A percentile compares a stretch with the other conserved stretches of the same genome.
Conservation (phyloP, 306 rosid genomes). For the Prinsepia uniflora region DNA sequence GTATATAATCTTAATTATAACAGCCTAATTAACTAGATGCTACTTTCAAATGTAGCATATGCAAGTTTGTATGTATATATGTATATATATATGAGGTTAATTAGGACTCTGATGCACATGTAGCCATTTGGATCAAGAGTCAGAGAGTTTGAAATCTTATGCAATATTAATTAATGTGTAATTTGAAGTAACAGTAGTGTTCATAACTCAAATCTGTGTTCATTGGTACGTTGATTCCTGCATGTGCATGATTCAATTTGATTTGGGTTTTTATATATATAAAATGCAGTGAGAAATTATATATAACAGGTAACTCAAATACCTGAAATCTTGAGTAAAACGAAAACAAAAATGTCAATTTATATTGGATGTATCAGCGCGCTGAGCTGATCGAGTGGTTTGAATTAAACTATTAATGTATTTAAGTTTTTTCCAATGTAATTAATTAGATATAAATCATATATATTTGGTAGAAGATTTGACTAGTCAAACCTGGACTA, state of each 20-base stretch:
- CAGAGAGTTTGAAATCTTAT: conserved; percentile 31
- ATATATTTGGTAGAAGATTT: background rate
- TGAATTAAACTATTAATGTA: too few relatives aligned
- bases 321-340: too few relatives aligned
- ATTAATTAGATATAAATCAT: background rate
- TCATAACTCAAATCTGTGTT: conserved; percentile 12
- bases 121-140: conserved; percentile 35
- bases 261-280: background rate
- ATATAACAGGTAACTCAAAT: too few relatives aligned
- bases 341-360: too few relatives aligned
- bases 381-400: too few relatives aligned
- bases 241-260: conserved; percentile 39
- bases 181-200: conserved; percentile 16
- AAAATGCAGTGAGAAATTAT: too few relatives aligned
- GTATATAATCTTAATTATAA: background rate
- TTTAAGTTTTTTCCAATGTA: background rate
- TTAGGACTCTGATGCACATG: conserved; percentile 51
- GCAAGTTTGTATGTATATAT: background rate
- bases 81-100: conserved; percentile 22
- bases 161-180: conserved; percentile 9
- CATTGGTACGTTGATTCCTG: conserved; percentile 23
- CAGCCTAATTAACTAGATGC: background rate
- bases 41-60: background rate
- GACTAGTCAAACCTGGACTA: background rate
- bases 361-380: too few relatives aligned